These are phyloP conservation scores for Colletotrichum tropicale DNA, from an alignment of 2,329 filamentous ascomycete species.

Conservation along the genomic window DNA sequence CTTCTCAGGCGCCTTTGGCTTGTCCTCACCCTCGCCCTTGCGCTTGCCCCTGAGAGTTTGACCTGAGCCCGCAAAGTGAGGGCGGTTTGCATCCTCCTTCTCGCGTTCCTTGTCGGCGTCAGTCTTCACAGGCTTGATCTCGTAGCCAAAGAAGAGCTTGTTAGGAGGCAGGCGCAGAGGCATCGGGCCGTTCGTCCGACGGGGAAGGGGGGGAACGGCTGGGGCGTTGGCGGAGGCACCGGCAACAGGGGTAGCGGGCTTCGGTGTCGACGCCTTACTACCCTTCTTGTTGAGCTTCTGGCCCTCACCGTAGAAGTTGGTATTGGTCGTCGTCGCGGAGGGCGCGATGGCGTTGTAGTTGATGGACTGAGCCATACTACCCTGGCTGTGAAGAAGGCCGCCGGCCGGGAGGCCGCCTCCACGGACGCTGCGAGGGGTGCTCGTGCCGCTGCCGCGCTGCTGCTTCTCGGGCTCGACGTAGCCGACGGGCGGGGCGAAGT, in stretches of 20 bases:
- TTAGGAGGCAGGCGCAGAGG: slow-evolving; percentile 84
- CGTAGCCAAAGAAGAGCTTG: slow-evolving; percentile 96
- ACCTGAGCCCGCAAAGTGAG: slow-evolving; percentile 84
- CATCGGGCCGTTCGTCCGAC: slow-evolving; percentile 77
- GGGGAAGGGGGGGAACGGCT: slow-evolving; percentile 32
- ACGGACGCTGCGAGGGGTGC: slow-evolving; percentile 75
- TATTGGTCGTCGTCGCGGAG: slow-evolving; percentile 70
- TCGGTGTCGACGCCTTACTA: slow-evolving; percentile 75
- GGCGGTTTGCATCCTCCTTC: slow-evolving; percentile 65
- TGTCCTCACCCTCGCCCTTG: slow-evolving; percentile 61
- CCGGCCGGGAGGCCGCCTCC: slow-evolving; percentile 68
- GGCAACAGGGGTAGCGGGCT: slow-evolving; percentile 74
- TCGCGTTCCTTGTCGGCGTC: slow-evolving; percentile 73
- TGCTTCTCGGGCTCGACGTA: slow-evolving; percentile 84
- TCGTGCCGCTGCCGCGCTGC: slow-evolving; percentile 72
- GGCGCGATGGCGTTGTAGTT: slow-evolving; percentile 93
- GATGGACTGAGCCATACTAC: slow-evolving; percentile 97
- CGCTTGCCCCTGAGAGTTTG: slow-evolving; percentile 82
- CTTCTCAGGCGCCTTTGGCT: slow-evolving; percentile 51
- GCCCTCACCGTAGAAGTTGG: slow-evolving; percentile 81
- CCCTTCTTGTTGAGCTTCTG: slow-evolving; percentile 88
- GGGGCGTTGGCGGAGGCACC: slow-evolving; percentile 52
- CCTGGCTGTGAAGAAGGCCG: slow-evolving; percentile 80
- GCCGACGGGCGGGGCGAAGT: slow-evolving; percentile 92
- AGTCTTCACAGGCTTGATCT: slow-evolving; percentile 86